A percentile compares a stretch with the other conserved stretches of the same genome.
phyloP scores from a whole-genome alignment of 768 basidiomycete genomes.

The Xerocomellus chrysenteron region DNA sequence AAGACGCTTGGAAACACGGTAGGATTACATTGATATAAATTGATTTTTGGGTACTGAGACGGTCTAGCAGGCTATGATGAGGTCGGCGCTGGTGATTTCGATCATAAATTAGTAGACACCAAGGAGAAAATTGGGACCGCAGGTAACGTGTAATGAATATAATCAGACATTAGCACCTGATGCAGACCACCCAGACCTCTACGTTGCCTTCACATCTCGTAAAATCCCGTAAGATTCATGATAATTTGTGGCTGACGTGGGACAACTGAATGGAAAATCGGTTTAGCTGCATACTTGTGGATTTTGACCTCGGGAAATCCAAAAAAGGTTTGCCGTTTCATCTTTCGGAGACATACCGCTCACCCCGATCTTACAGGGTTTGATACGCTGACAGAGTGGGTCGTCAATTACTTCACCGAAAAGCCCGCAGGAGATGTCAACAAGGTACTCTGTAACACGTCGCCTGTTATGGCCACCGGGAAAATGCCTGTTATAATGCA shows the following conservation, averaged over 20 bases:
- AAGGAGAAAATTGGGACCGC: conserved; percentile 80
- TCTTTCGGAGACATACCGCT: neutral
- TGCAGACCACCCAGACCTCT: conserved; percentile 51
- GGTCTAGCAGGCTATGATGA: conserved; percentile 60
- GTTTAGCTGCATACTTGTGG: conserved; percentile 58
- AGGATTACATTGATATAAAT: neutral
- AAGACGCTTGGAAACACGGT: conserved; percentile 79
- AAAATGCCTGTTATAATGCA: conserved; percentile 84
- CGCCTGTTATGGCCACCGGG: conserved; percentile 54
- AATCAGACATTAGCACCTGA: neutral
- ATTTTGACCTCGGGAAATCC: conserved; percentile 54
- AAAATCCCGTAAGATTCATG: conserved; percentile 71
- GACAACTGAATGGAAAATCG: neutral
- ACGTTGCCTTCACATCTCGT: conserved; percentile 72
- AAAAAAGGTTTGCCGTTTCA: conserved; percentile 39
- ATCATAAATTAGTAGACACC: conserved; percentile 50
- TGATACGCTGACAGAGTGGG: conserved; percentile 63
- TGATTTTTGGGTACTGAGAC: neutral
- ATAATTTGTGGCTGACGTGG: neutral
- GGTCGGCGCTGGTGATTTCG: conserved; percentile 63
- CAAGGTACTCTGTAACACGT: conserved; percentile 50
- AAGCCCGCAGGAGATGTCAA: conserved; percentile 41
- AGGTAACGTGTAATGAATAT: conserved; percentile 42
- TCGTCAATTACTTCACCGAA: conserved; percentile 67
- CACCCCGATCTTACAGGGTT: conserved; percentile 35